Base-by-base conservation (phyloP, 108 stramenopile species). In the Pseudonitzschia pungens region DNA sequence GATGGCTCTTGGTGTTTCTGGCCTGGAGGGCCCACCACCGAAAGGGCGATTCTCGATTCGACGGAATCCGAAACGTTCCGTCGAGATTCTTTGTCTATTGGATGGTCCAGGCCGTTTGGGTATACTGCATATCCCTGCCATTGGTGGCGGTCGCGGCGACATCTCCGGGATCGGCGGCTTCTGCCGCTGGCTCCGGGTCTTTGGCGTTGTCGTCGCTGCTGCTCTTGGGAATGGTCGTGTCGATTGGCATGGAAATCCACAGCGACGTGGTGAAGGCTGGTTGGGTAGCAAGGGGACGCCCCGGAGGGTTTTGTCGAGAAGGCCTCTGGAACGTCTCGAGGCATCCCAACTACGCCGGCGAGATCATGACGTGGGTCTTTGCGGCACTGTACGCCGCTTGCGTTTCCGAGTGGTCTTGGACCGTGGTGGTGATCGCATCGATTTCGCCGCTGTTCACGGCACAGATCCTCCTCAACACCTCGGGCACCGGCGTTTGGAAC, bases 311-410 rank as follows among this genome's bases (percentile, higher is more conserved):
- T 52, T 89, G 89, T 74, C 5, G 48, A 9, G 78, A 77, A 15
- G 89, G 89, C 14, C 45, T 85, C 15, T 87, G 89, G 86, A 77
- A 77, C 6, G 75, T 64, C 27, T 87, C 86, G 52, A 82, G 89
- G 15, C 89, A 87, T 75, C 89, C 86, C 10, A 89, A 89, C 72
- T 89, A 89, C 69, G 84, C 84, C 74, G 89, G 84, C 55, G 89
- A 89, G 74, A 89, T 89, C 18, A 77, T 82, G 28, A 86, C 85
- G 71, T 89, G 89, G 89, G 86, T 85, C 76, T 84, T 78, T 72
- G 75, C 83, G n/a, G 44, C 66, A 26, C 6, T 7, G 22, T 67
- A 48, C 22, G 42, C 66, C 15, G 22, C 43, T 16, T 0, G 40
- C 9, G 0, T 44, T 1, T 83, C 58, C 21, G 63, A n/a, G 29